A percentile compares a stretch with the other conserved stretches of the same genome.
Conservation (phyloP, 331 rosid genomes). For the Quercus phellos region DNA sequence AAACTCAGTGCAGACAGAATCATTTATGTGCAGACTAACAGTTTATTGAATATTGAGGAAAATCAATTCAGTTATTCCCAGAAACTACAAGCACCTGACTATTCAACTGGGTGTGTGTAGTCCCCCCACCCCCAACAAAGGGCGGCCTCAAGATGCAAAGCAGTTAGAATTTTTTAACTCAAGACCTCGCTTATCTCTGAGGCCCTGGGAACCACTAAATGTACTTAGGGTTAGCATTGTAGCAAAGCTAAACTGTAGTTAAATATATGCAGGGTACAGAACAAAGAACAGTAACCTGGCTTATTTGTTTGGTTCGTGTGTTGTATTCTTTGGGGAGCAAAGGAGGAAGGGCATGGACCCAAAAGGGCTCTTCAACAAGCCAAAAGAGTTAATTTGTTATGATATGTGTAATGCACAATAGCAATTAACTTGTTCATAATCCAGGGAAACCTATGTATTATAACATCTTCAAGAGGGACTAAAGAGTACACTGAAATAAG, state of each 20-base stretch:
- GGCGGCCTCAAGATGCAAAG: too few relatives aligned
- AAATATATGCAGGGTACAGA: background rate
- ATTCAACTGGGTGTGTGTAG: too few relatives aligned
- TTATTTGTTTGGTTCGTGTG: background rate
- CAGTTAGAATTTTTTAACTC: too few relatives aligned
- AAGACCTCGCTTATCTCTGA: too few relatives aligned
- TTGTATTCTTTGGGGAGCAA: background rate
- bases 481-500: too few relatives aligned
- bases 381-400: background rate
- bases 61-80: background rate
- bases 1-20: background rate
- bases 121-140: too few relatives aligned
- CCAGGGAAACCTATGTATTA: background rate
- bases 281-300: background rate
- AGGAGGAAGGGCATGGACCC: background rate
- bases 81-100: background rate
- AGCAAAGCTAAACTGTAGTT: background rate
- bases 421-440: background rate
- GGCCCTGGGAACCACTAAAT: too few relatives aligned
- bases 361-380: slow-evolving; percentile 2
- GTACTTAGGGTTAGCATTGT: background rate
- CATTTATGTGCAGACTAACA: background rate
- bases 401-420: background rate
- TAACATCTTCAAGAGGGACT: too few relatives aligned
- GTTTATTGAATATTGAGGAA: background rate